Percentiles rank a stretch among this genome's conserved stretches.
Evolutionary conservation across 306 rosid species (phyloP).

Genomic region (Cucurbita maxima): DNA sequence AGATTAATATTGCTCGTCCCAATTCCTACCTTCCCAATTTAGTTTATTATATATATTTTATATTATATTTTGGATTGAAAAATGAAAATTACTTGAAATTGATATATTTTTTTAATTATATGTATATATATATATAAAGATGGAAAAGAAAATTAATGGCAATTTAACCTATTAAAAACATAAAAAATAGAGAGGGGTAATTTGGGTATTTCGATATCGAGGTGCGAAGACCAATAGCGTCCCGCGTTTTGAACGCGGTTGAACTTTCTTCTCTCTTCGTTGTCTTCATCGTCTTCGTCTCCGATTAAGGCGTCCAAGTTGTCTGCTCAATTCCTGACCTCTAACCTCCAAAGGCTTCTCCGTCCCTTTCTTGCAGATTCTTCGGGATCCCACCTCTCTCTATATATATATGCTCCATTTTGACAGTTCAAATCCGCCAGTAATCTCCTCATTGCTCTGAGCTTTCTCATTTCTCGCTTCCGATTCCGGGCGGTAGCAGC

Average conservation of each 20-base stretch:
- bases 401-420: background rate
- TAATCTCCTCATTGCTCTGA: background rate
- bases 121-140: too few species aligned
- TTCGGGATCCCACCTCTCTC: background rate
- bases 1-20: too few species aligned
- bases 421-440: background rate
- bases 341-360: background rate
- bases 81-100: too few species aligned
- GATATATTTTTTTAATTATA: too few species aligned
- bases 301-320: background rate
- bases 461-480: background rate
- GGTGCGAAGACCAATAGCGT: background rate
- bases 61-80: too few species aligned
- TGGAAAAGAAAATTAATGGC: too few species aligned
- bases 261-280: background rate
- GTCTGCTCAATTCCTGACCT: background rate
- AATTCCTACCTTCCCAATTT: too few species aligned
- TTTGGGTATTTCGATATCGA: background rate
- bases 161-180: too few species aligned
- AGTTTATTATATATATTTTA: too few species aligned
- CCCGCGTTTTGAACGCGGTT: conserved; percentile 5
- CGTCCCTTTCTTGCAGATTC: background rate
- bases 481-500: background rate
- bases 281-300: background rate
- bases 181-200: background rate